Base-by-base conservation (phyloP, 1,139 yeast species). In the Diutina pseudorugosa region DNA sequence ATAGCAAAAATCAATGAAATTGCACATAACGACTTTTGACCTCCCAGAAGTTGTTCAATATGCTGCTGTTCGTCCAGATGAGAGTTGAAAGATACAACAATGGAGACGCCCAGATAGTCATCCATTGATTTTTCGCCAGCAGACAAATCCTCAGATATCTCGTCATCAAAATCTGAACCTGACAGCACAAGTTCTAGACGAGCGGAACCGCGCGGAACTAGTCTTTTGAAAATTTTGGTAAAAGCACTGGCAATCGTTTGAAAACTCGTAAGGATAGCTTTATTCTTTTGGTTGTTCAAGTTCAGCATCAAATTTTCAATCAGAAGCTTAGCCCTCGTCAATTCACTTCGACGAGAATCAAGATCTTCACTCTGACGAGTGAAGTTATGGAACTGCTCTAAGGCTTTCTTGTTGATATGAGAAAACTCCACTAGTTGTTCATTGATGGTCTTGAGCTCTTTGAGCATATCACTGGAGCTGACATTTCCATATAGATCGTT, bases 11-110 rank as follows among this genome's bases (percentile, higher is more conserved):
- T 91, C 52, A 93, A 76, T 0, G 98, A 91, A 59, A 93, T 82
- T 1, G 98, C 98, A 73, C 98, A 91, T 19, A 93, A 71, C 0
- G 98, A 87, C 64, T 93, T 93, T 63, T 93, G 98, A 6, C 98
- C 98, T 44, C 98, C 98, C 0, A 96, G 88, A 36, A 93, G 73
- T 63, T 91, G 97, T 65, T 90, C 96, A 53, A 91, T 85, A 57
- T 88, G 76, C 58, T 86, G 89, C 64, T 88, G 96, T 60, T 90
- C 97, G 64, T 90, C 88, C 48, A 77, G 77, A 60, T 83, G 85
- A 16, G 95, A 85, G 63, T 90, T 93, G 73, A 93, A 93, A 0
- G 97, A 89, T 1, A 91, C 98, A 7, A 86, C 77, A 55, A 93
- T 88, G 0, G 95, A 80, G 3, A 93, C 90, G 19, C 98, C 98